Percentiles rank a stretch among this genome's conserved stretches.
These are phyloP conservation scores for Hericium erinaceus DNA, from an alignment of 768 basidiomycete species.

Conservation along the genomic window DNA sequence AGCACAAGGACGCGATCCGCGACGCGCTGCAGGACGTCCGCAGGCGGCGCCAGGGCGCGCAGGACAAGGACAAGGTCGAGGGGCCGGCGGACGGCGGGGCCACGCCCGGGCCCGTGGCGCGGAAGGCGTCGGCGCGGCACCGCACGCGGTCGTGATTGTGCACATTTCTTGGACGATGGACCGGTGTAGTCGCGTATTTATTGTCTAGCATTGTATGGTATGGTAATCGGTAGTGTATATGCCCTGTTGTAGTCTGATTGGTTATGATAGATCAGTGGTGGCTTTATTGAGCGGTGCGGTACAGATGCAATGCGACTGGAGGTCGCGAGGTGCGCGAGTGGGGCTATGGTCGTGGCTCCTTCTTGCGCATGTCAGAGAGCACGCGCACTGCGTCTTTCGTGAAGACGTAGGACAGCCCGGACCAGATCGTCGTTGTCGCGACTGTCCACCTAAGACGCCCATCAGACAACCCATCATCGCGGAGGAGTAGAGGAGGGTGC, in stretches of 20 bases:
- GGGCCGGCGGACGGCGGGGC: no score
- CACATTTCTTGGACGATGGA: background rate
- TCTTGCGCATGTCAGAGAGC: conserved; percentile 10
- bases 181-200: background rate
- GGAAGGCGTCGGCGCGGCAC: no score
- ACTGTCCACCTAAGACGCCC: conserved; percentile 59
- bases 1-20: conserved; percentile 50
- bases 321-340: background rate
- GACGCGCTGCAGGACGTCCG: conserved; percentile 68
- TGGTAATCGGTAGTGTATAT: background rate
- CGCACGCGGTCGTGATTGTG: background rate
- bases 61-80: background rate
- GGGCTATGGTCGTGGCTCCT: background rate
- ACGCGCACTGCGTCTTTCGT: conserved; percentile 67
- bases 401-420: conserved; percentile 76
- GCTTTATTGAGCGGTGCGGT: background rate
- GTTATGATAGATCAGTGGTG: background rate
- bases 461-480: background rate
- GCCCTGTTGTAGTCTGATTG: background rate
- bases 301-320: background rate
- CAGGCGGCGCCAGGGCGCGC: conserved; percentile 12
- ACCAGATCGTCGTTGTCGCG: conserved; percentile 86
- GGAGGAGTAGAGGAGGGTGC: background rate
- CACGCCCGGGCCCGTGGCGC: no score
- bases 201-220: background rate